Base-by-base conservation (phyloP, 176 grass and related monocot genomes). In the Hordeum marinum region DNA sequence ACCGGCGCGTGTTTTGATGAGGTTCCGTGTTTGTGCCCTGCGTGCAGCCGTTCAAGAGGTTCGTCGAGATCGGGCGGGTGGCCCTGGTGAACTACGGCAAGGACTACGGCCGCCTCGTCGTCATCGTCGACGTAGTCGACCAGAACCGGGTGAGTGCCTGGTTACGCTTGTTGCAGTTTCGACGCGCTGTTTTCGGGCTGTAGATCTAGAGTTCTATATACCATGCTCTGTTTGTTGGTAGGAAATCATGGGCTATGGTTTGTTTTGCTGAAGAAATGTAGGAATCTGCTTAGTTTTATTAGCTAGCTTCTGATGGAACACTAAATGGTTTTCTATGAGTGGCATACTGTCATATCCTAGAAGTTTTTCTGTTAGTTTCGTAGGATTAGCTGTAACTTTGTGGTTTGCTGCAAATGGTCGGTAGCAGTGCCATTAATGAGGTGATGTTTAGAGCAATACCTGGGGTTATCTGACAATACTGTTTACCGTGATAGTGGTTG, bases 51-150 rank as follows among this genome's bases (percentile, higher is more conserved):
- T 90, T 97, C 91, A 97, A 97, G 87, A 81, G 94, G 75, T 97
- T 93, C 81, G 91, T 97, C 17, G 94, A 97, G 91, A 97, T 97
- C 83, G 94, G 91, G 78, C 89, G 94, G 13, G 92, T 97, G 83
- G 94, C 94, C 70, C 80, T 97, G 72, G 89, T 97, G 70, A 97
- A 94, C 92, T 94, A 97, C 45, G 94, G 91, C 79, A 92, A 94
- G 82, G 94, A 94, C 37, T 97, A 97, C 35, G 91, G 94, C 62
- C 82, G 77, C 13, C 84, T 97, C 18, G 94, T 97, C 15, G 94
- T 97, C 54, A 97, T 97, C 79, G 91, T 97, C 24, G 94, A 97
- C 40, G 79, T 97, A 32, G 74, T 97, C 39, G 94, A 97, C 82
- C 92, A 97, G 88, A 94, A 94, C 72, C n/a, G 92, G 85, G 94